Evolutionary conservation across 2,329 filamentous ascomycete species (phyloP).

Genomic region (Gliomastix tumulicola): DNA sequence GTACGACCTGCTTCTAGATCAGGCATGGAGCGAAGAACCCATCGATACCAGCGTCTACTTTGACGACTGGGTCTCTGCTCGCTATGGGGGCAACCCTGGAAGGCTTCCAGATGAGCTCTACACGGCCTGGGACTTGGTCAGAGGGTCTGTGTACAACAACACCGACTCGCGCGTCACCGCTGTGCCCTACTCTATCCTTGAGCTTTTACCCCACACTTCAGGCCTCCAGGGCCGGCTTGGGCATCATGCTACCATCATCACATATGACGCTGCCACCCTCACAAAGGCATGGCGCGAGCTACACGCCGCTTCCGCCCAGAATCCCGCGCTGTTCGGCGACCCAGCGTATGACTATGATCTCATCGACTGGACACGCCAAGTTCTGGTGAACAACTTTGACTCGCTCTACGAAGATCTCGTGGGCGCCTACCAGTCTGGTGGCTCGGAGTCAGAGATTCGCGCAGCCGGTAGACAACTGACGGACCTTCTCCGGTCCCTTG

Average conservation of each 20-base stretch:
- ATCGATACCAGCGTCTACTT: constrained; percentile 39
- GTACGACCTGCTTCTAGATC: constrained; percentile 41
- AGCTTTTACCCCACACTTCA: background rate
- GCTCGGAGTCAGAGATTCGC: background rate
- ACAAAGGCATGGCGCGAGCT: background rate
- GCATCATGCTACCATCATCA: background rate
- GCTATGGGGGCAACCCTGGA: constrained; percentile 21
- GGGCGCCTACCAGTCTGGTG: background rate
- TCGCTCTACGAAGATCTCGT: background rate
- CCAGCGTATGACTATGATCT: background rate
- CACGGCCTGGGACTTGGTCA: background rate
- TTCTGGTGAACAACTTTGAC: background rate
- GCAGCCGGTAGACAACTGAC: background rate
- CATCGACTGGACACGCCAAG: background rate
- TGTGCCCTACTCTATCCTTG: background rate
- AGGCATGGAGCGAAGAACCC: constrained; percentile 36
- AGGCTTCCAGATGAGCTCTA: background rate
- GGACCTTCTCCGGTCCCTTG: background rate
- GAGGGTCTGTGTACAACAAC: background rate
- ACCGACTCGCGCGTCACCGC: background rate
- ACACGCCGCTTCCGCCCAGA: background rate
- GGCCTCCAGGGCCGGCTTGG: background rate
- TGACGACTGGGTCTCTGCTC: constrained; percentile 30
- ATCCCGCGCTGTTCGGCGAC: background rate
- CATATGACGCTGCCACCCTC: background rate